Conservation (phyloP, 2,329 filamentous ascomycete species). For the Hypocreales sp. region DNA sequence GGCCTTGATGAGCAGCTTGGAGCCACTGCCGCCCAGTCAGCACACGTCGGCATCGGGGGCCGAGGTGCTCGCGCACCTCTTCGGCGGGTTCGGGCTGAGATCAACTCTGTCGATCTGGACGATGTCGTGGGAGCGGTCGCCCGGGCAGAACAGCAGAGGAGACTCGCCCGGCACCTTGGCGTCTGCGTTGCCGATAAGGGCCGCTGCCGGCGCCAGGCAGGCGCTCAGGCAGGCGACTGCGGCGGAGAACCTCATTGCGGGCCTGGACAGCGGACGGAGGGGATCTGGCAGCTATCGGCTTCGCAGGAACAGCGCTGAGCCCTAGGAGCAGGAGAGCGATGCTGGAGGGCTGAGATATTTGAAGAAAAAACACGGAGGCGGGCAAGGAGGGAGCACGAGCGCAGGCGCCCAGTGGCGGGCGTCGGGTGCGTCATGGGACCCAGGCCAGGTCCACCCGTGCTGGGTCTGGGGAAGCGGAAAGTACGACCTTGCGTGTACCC, state of each 20-base stretch:
- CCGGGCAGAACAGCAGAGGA: conserved; percentile 62
- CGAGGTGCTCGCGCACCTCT: conserved; percentile 44
- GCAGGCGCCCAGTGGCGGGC: no score
- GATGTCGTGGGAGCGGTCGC: conserved; percentile 52
- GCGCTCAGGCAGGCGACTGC: conserved; percentile 29
- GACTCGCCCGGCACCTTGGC: conserved; percentile 69
- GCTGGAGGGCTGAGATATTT: no score
- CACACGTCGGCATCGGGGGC: neutral
- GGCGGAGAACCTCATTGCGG: conserved; percentile 20
- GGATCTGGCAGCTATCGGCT: no score
- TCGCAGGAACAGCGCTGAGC: no score
- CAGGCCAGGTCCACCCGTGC: no score
- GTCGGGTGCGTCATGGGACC: no score
- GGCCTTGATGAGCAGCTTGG: conserved; percentile 64
- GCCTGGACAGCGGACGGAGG: no score
- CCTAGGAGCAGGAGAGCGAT: no score
- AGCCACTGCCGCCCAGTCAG: conserved; percentile 42
- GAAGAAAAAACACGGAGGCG: no score
- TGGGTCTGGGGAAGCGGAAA: no score
- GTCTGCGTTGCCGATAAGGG: conserved; percentile 26
- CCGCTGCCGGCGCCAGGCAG: conserved; percentile 28
- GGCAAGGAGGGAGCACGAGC: no score
- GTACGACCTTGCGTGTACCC: no score
- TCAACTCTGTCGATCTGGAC: conserved; percentile 68
- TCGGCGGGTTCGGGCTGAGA: conserved; percentile 70